A percentile compares a stretch with the other conserved stretches of the same genome.
Evolutionary conservation across 176 grass and related monocot genomes (phyloP).

Genomic region (Triticum urartu): DNA sequence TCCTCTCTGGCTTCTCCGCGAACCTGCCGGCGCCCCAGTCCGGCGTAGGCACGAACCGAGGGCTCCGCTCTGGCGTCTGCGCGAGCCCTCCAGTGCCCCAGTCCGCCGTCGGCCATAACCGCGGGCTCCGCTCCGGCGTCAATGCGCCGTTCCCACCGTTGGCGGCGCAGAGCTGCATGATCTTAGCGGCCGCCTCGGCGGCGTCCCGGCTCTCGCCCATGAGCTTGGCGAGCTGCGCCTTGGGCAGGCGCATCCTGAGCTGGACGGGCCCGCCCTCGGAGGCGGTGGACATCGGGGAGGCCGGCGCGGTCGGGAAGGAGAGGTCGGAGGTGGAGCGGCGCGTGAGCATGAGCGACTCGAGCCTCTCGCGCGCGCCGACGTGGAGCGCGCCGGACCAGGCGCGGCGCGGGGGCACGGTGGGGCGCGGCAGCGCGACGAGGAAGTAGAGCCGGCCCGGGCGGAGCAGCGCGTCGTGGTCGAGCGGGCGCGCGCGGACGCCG

Average conservation of each 20-base stretch:
- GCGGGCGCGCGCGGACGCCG: conserved; percentile 60
- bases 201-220: conserved; percentile 72
- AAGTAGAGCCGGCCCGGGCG: conserved; percentile 76
- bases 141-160: conserved; percentile 13
- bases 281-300: conserved; percentile 26
- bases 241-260: conserved; percentile 71
- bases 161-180: conserved; percentile 72
- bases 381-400: conserved; percentile 81
- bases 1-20: conserved; percentile 28
- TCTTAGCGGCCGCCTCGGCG: conserved; percentile 67
- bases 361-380: conserved; percentile 74
- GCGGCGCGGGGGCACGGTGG: conserved; percentile 34
- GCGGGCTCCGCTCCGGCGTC: conserved; percentile 40
- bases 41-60: conserved; percentile 37
- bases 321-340: conserved; percentile 86
- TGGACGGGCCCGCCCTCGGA: conserved; percentile 46
- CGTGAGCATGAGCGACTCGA: conserved; percentile 86
- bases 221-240: conserved; percentile 66
- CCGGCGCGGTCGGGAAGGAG: conserved; percentile 39
- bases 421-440: conserved; percentile 69
- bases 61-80: conserved; percentile 40
- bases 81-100: conserved; percentile 22
- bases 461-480: conserved; percentile 48
- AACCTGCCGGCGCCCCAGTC: conserved; percentile 37
- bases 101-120: conserved; percentile 42